Evolutionary conservation across 2,329 filamentous ascomycete species (phyloP).

Genomic region (Sodiomyces alkalinus): DNA sequence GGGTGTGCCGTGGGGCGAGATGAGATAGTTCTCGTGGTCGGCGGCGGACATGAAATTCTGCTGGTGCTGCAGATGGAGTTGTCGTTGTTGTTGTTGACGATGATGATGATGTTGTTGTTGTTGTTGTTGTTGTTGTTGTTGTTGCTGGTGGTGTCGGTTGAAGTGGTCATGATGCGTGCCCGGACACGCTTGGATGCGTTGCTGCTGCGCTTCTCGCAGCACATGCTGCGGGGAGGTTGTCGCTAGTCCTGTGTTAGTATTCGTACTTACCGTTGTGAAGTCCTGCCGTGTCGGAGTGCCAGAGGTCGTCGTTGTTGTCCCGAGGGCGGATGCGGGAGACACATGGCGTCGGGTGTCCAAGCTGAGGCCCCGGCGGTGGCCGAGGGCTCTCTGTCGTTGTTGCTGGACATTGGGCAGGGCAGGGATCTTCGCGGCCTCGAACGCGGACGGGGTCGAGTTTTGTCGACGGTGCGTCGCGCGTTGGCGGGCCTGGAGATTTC

Average conservation of each 20-base stretch:
- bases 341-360: conserved; percentile 56
- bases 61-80: conserved; percentile 12
- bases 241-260: conserved; percentile 40
- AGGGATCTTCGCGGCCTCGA: conserved; percentile 57
- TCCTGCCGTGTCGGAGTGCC: conserved; percentile 30
- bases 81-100: conserved; percentile 19
- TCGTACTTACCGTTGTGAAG: conserved; percentile 35
- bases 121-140: conserved; percentile 17
- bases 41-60: conserved; percentile 13
- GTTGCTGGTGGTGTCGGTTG: conserved; percentile 10
- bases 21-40: conserved; percentile 37
- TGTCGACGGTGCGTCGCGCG: conserved; percentile 65
- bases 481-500: conserved; percentile 58
- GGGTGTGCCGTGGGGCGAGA: conserved; percentile 40
- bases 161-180: conserved; percentile 30
- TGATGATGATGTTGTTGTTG: conserved; percentile 20
- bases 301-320: conserved; percentile 21
- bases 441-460: conserved; percentile 67
- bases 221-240: conserved; percentile 50
- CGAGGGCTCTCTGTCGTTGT: conserved; percentile 23
- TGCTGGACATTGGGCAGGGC: conserved; percentile 43
- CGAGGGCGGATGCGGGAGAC: conserved; percentile 11
- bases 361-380: conserved; percentile 73
- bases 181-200: conserved; percentile 63
- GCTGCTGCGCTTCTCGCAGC: conserved; percentile 83